phyloP scores from a whole-genome alignment of 208 protist genomes.

The Lotmaria passim region DNA sequence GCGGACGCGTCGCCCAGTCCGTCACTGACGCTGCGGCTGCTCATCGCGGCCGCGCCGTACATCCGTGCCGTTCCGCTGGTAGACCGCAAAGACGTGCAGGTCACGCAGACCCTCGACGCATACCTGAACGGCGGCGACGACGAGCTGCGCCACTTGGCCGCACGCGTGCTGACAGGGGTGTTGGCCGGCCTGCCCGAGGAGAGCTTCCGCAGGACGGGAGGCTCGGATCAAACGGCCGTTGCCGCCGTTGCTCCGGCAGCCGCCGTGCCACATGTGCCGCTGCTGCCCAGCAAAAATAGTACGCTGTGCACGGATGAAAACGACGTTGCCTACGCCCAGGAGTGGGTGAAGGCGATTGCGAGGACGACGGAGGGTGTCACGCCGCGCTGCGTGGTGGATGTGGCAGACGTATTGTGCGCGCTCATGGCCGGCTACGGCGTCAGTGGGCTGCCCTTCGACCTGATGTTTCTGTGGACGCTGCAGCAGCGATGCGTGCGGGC shows the following conservation, averaged over 20 bases:
- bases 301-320: slow-evolving; percentile 51
- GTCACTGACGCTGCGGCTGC: slow-evolving; percentile 35
- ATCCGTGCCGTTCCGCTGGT: slow-evolving; percentile 64
- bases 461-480: slow-evolving; percentile 52
- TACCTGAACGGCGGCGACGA: slow-evolving; percentile 45
- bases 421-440: slow-evolving; percentile 58
- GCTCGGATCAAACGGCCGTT: background rate
- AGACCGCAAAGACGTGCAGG: slow-evolving; percentile 52
- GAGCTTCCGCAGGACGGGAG: background rate
- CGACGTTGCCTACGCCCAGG: slow-evolving; percentile 59
- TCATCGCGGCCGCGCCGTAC: slow-evolving; percentile 70
- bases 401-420: slow-evolving; percentile 60
- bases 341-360: slow-evolving; percentile 52
- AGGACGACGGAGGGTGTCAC: slow-evolving; percentile 34
- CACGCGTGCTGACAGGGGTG: slow-evolving; percentile 51
- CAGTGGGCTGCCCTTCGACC: slow-evolving; percentile 52
- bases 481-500: slow-evolving; percentile 47
- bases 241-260: background rate
- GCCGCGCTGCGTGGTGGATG: slow-evolving; percentile 58
- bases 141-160: slow-evolving; percentile 43
- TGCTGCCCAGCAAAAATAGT: slow-evolving; percentile 10
- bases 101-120: slow-evolving; percentile 36
- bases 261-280: slow-evolving; percentile 1
- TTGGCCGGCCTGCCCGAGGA: slow-evolving; percentile 53
- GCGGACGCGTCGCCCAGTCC: slow-evolving; percentile 17